phyloP scores from a whole-genome alignment of 108 stramenopile species.

The Tribonema minus region DNA sequence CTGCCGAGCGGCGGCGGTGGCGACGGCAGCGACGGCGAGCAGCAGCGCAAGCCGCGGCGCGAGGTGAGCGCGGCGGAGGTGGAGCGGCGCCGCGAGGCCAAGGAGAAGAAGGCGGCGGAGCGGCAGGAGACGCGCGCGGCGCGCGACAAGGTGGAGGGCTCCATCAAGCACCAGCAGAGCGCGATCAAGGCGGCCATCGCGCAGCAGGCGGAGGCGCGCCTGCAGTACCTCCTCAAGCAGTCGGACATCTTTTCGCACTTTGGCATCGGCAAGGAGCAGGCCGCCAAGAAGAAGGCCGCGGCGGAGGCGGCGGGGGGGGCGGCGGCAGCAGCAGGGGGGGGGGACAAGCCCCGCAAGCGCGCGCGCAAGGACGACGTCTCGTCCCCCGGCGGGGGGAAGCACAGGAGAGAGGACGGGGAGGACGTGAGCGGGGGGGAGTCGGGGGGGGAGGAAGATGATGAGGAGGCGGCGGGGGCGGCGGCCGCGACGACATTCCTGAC shows the following conservation, averaged over 20 bases:
- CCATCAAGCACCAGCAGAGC: background rate
- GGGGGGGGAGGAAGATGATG: background rate
- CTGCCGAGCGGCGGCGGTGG: slow-evolving; percentile 1
- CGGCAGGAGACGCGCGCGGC: background rate
- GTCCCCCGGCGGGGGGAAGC: slow-evolving; percentile 1
- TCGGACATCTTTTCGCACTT: slow-evolving; percentile 57
- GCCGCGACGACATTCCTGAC: slow-evolving; percentile 63
- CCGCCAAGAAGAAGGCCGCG: background rate
- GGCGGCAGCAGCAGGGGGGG: background rate
- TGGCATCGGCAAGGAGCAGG: slow-evolving; percentile 18
- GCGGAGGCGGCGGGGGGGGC: background rate
- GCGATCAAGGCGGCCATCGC: slow-evolving; percentile 1
- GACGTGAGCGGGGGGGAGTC: background rate
- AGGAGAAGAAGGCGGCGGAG: background rate
- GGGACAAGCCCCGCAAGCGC: too few species aligned
- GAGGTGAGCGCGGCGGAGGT: slow-evolving; percentile 20
- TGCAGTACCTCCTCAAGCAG: slow-evolving; percentile 56
- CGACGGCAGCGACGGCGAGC: background rate
- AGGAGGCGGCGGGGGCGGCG: background rate
- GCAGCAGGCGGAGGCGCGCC: slow-evolving; percentile 55
- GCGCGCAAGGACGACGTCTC: too few species aligned
- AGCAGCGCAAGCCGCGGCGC: background rate
- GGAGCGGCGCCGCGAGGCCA: background rate
- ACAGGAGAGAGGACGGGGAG: background rate
- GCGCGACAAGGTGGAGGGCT: background rate